These are phyloP conservation scores for Aspergillus nanangensis DNA, from an alignment of 495 filamentous ascomycete genomes.

Conservation along the genomic window DNA sequence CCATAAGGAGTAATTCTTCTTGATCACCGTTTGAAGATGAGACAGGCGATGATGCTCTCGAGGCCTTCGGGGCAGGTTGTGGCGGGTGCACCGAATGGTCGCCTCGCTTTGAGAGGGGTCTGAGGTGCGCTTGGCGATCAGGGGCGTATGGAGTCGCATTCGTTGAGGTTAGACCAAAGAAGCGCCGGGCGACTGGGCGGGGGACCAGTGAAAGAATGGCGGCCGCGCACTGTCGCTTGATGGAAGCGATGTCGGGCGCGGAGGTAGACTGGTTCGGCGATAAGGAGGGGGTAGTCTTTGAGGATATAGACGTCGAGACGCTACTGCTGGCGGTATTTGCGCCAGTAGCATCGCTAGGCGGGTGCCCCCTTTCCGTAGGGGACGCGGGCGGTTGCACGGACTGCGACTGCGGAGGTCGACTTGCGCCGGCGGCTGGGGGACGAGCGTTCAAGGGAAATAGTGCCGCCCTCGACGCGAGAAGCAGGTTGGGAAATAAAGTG, in stretches of 20 bases:
- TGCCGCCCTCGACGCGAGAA: constrained; percentile 64
- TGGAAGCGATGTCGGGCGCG: constrained; percentile 39
- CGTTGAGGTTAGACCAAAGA: constrained; percentile 28
- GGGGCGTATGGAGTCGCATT: constrained; percentile 5
- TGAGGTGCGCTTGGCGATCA: constrained; percentile 2
- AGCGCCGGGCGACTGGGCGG: constrained; percentile 30
- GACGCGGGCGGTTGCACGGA: constrained; percentile 24
- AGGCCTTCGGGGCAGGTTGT: too few species aligned
- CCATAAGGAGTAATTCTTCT: constrained; percentile 36
- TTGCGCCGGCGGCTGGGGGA: constrained; percentile 22
- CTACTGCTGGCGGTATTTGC: constrained; percentile 20
- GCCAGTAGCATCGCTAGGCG: constrained; percentile 13
- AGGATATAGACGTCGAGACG: constrained; percentile 8
- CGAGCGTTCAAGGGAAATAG: constrained; percentile 77
- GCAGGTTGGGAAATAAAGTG: constrained; percentile 64
- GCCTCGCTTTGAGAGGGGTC: too few species aligned
- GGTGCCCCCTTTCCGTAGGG: constrained; percentile 7
- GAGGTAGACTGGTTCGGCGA: constrained; percentile 17
- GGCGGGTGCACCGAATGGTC: too few species aligned
- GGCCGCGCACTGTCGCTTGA: constrained; percentile 54
- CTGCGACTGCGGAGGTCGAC: constrained; percentile 23
- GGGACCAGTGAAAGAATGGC: constrained; percentile 46
- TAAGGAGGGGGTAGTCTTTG: constrained; percentile 9
- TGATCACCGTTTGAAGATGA: background rate
- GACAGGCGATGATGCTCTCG: background rate